Evolutionary conservation across 192 early-diverging fungal species (phyloP).

Genomic region (Neocallimastix lanati): DNA sequence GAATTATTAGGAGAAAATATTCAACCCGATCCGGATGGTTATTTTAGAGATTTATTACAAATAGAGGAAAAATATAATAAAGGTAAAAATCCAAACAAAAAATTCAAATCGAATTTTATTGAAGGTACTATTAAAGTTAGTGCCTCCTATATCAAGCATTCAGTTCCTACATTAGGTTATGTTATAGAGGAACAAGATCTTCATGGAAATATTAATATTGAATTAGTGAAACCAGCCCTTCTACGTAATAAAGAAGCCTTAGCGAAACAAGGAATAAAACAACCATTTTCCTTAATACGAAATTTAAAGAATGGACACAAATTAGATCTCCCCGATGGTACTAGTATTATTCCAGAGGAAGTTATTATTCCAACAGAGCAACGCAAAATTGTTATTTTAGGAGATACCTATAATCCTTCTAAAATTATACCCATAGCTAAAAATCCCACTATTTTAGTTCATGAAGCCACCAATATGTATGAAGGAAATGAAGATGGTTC

Average conservation of each 20-base stretch:
- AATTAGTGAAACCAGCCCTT: background rate
- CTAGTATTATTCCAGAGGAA: background rate
- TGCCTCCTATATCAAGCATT: background rate
- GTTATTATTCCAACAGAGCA: background rate
- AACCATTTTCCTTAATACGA: background rate
- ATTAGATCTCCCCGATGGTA: background rate
- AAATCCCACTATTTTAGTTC: background rate
- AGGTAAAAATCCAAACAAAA: background rate
- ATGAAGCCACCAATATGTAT: background rate
- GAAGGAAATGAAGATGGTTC: background rate
- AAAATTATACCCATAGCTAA: background rate
- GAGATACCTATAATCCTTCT: background rate
- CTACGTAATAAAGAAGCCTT: background rate
- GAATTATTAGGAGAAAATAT: background rate
- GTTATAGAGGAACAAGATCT: background rate
- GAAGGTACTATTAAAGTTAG: background rate
- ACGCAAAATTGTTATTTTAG: background rate
- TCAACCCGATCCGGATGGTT: background rate
- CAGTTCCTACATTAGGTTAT: background rate
- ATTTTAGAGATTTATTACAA: background rate
- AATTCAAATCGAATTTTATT: background rate
- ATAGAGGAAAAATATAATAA: background rate
- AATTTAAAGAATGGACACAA: background rate
- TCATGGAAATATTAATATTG: background rate
- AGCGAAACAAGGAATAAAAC: background rate